Percentiles rank a stretch among this genome's conserved stretches.
These are phyloP conservation scores for Naganishia vaughanmartiniae DNA, from an alignment of 768 basidiomycete species.

Conservation along the genomic window DNA sequence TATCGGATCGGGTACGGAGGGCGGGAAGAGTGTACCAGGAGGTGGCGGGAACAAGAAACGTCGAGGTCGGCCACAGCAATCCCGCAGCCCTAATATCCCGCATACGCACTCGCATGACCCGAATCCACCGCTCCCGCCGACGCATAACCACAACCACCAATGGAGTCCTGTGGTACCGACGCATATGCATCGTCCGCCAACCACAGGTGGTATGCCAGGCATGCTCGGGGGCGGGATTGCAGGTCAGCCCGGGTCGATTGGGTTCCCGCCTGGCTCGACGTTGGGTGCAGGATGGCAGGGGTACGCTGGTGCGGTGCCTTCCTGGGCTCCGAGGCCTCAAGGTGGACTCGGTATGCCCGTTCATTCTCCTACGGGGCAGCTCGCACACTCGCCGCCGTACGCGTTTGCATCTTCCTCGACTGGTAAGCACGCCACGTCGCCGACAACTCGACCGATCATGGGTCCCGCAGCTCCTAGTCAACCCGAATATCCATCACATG, in stretches of 20 bases:
- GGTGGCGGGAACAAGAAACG: slow-evolving; percentile 23
- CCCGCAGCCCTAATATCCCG: slow-evolving; percentile 5
- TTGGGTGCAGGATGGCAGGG: background rate
- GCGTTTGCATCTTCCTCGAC: background rate
- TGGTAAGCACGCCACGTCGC: background rate
- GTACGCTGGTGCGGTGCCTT: background rate
- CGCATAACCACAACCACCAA: background rate
- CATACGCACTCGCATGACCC: slow-evolving; percentile 1
- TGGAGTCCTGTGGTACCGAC: slow-evolving; percentile 17
- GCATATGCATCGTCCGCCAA: slow-evolving; percentile 6
- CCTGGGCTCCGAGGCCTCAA: background rate
- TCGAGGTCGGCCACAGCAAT: slow-evolving; percentile 26
- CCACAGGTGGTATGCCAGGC: background rate
- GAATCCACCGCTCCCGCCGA: background rate
- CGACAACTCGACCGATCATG: background rate
- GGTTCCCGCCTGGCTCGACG: slow-evolving; percentile 8
- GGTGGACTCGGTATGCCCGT: background rate
- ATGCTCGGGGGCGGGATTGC: slow-evolving; percentile 26
- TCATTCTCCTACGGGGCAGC: background rate
- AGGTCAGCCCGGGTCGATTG: slow-evolving; percentile 23
- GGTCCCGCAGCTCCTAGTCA: background rate
- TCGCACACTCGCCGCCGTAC: background rate
- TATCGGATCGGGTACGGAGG: slow-evolving; percentile 18
- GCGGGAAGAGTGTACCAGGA: background rate
- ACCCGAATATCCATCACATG: background rate